A percentile compares a stretch with the other conserved stretches of the same genome.
These are phyloP conservation scores for Beauveria sp. DNA, from an alignment of 2,329 filamentous ascomycete species.

Conservation along the genomic window DNA sequence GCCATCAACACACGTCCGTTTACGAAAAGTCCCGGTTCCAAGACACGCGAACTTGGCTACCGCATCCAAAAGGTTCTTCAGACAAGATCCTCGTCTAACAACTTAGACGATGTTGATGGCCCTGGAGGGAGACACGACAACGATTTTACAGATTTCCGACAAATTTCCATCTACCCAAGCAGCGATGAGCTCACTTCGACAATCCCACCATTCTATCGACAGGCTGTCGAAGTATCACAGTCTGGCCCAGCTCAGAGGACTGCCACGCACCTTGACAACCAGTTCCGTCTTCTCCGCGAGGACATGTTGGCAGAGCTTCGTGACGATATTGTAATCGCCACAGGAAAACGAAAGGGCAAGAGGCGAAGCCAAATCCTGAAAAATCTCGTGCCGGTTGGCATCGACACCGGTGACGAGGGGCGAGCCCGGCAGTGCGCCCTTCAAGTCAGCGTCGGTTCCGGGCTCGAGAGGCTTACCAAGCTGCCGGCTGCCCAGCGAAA, in stretches of 20 bases:
- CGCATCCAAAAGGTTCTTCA: constrained; percentile 32
- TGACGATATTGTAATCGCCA: constrained; percentile 48
- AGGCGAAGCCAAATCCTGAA: constrained; percentile 30
- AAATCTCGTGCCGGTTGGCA: constrained; percentile 27
- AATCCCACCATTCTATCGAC: constrained; percentile 47
- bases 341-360: constrained; percentile 35
- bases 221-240: constrained; percentile 40
- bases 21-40: constrained; percentile 17
- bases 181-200: constrained; percentile 52
- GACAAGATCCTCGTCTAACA: constrained; percentile 18
- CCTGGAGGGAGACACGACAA: constrained; percentile 70
- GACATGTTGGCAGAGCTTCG: constrained; percentile 62
- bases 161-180: constrained; percentile 59
- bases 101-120: constrained; percentile 10
- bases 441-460: constrained; percentile 31
- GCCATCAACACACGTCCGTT: constrained; percentile 19
- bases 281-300: constrained; percentile 63
- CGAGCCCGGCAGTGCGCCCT: constrained; percentile 29
- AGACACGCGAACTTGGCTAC: constrained; percentile 22
- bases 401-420: constrained; percentile 28
- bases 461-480: constrained; percentile 35
- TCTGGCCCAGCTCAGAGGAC: constrained; percentile 19
- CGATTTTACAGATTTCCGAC: constrained; percentile 52
- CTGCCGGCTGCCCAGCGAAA: constrained; percentile 27
- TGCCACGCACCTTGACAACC: constrained; percentile 57